Evolutionary conservation across 192 early-diverging fungal species (phyloP), one percentile per base, ranked within the genome.

Genomic region (Phycomyces nitens): DNA sequence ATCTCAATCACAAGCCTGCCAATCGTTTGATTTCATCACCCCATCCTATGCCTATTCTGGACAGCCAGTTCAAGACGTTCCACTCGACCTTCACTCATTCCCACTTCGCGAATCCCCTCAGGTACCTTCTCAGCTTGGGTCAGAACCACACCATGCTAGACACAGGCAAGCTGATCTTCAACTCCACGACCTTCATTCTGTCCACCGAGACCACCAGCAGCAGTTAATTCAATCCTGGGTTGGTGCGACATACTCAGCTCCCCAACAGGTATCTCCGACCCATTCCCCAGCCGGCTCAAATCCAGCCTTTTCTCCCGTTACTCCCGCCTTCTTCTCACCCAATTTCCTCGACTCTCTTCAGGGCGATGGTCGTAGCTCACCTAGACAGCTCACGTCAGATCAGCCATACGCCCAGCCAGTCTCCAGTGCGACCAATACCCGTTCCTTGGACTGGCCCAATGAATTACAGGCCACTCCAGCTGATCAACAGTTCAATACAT

Each of bases 321-420:
- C 86, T n/a, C 88, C 88, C 0, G 82, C 78, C 18, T 87, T 89
- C 75, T 89, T 89, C 47, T 82, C 86, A 47, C 85, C 88, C n/a
- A 80, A 77, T 53, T 89, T 89, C 63, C 72, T 84, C 44, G 85
- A 85, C 12, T 80, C 88, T 3, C 69, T 89, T 39, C 73, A 73
- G 57, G 76, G 67, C 64, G 80, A 67, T 27, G 76, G 51, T 7
- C 29, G 7, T 34, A 69, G 60, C 69, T 71, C 55, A 56, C 73
- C 7, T 68, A 58, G 6, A 64, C 66, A 49, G 65, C 70, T 14
- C 60, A 69, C 29, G 29, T 34, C 7, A 7, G 29, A 34, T 7
- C 29, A 34, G 29, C 7, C 29, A 7, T 34, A 34, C 29, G 2
- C 29, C 29, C 29, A 34, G 29, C 29, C 29, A 5, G 29, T 34